Percentiles rank a stretch among this genome's conserved stretches.
These are phyloP conservation scores for Zizania palustris DNA, from an alignment of 202 grass and related monocot species.

Conservation along the genomic window DNA sequence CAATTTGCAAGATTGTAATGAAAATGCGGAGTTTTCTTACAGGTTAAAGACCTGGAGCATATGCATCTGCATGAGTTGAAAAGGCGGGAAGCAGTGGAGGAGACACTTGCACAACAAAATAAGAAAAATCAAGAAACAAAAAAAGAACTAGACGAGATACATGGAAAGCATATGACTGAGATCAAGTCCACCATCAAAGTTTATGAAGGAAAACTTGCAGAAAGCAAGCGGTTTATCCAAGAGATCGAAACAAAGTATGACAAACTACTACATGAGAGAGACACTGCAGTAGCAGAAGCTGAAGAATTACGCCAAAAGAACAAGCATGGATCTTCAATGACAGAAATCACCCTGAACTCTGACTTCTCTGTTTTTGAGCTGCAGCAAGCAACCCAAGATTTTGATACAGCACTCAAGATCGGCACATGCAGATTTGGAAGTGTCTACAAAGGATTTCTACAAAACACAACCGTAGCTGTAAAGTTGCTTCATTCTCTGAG, in stretches of 20 bases:
- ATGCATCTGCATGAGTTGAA: conserved; percentile 12
- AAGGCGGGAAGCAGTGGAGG: conserved; percentile 23
- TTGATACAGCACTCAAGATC: conserved; percentile 50
- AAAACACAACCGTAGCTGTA: conserved; percentile 63
- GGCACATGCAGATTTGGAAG: conserved; percentile 57
- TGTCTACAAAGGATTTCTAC: conserved; percentile 66
- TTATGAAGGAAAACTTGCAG: conserved; percentile 47
- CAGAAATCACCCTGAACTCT: conserved; percentile 14
- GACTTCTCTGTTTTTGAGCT: conserved; percentile 62
- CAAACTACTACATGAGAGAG: conserved; percentile 45
- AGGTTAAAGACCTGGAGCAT: conserved; percentile 29
- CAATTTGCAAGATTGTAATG: background rate
- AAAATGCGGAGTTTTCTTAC: background rate
- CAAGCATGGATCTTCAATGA: background rate
- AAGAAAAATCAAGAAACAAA: conserved; percentile 27
- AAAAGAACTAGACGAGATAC: conserved; percentile 18
- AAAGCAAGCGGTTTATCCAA: conserved; percentile 33
- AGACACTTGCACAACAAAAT: conserved; percentile 16
- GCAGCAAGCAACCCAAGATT: conserved; percentile 54
- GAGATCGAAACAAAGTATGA: conserved; percentile 40
- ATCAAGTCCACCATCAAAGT: conserved; percentile 26
- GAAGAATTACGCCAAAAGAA: conserved; percentile 34
- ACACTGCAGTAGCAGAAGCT: conserved; percentile 48
- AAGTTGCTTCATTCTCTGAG: conserved; percentile 55
- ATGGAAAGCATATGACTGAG: conserved; percentile 18